A percentile compares a stretch with the other conserved stretches of the same genome.
Evolutionary conservation across 164 flowering plant genomes (phyloP).

Genomic region (Tetracentron sinense): DNA sequence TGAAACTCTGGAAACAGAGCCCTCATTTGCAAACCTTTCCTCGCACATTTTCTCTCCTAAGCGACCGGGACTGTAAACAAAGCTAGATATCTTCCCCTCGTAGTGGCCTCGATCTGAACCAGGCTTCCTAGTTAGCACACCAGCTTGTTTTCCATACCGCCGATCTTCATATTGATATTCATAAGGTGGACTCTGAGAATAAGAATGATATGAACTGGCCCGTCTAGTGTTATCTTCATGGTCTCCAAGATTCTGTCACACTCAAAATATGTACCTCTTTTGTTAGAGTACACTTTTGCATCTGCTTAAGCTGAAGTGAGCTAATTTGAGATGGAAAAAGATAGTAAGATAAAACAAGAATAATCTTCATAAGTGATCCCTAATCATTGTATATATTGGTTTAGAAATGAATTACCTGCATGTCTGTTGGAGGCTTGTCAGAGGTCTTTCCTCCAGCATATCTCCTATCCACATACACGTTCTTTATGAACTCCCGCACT

Average conservation of each 20-base stretch:
- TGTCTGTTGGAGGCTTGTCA: slow-evolving; percentile 76
- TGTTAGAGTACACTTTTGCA: slow-evolving; percentile 7
- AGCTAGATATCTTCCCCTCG: slow-evolving; percentile 67
- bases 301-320: slow-evolving; percentile 1
- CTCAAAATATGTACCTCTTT: slow-evolving; percentile 4
- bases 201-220: slow-evolving; percentile 98
- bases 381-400: neutral
- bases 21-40: slow-evolving; percentile 77
- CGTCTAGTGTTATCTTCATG: slow-evolving; percentile 71
- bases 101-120: slow-evolving; percentile 81
- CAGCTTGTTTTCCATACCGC: slow-evolving; percentile 66
- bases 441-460: slow-evolving; percentile 57
- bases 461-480: slow-evolving; percentile 65
- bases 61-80: slow-evolving; percentile 69
- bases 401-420: slow-evolving; percentile 40
- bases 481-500: slow-evolving; percentile 76
- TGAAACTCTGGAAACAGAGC: slow-evolving; percentile 56
- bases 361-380: neutral
- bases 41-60: slow-evolving; percentile 49
- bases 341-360: neutral
- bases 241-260: slow-evolving; percentile 40
- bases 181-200: slow-evolving; percentile 98
- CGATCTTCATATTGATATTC: slow-evolving; percentile 96
- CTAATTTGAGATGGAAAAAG: slow-evolving; percentile 6
- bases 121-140: slow-evolving; percentile 67